Evolutionary conservation across 2,329 filamentous ascomycete species (phyloP), one percentile per base, ranked within the genome.

Genomic region (Basipetospora chlamydospora): DNA sequence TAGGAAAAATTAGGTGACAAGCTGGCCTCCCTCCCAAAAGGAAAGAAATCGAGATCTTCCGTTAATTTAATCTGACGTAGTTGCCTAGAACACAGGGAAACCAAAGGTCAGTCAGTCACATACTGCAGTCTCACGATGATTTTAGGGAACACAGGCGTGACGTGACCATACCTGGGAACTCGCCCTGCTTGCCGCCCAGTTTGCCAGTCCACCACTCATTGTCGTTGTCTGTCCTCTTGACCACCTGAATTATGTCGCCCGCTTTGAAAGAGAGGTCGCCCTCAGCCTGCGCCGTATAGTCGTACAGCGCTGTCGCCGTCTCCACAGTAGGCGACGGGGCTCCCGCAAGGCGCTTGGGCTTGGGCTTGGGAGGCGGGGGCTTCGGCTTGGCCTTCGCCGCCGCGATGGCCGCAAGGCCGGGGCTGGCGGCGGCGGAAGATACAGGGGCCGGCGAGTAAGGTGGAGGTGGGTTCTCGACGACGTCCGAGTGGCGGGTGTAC

Each of bases 161-260:
- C 16, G 10, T 5, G 17, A 12, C 21, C 74, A 53, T 67, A 94
- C 90, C 90, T 60, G 90, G 90, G 56, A 98, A 98, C 53, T 96
- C 88, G 18, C 90, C 90, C 51, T 82, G 66, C 59, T 79, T 80
- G 33, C 81, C 85, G 41, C 80, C 67, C 37, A 93, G 53, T 53
- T 75, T 82, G 26, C 90, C 90, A 7, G 70, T 78, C 90, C 90
- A 98, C 90, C 90, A 98, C 58, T 98, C 90, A 47, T 98, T 96
- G 35, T 84, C 78, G 49, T 94, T 95, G 43, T 72, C 67, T n/a
- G 85, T 93, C 46, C 83, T 71, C 41, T 68, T 70, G 3, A 90
- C 56, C 47, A 98, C 87, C 56, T 96, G 87, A 49, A 98, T 96
- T 4, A 80, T 62, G 43, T 98, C 90, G 5, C 88, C 87, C 0